These are phyloP conservation scores for Ganoderma meredithae DNA, from an alignment of 1,284 basidiomycete genomes.

Conservation along the genomic window DNA sequence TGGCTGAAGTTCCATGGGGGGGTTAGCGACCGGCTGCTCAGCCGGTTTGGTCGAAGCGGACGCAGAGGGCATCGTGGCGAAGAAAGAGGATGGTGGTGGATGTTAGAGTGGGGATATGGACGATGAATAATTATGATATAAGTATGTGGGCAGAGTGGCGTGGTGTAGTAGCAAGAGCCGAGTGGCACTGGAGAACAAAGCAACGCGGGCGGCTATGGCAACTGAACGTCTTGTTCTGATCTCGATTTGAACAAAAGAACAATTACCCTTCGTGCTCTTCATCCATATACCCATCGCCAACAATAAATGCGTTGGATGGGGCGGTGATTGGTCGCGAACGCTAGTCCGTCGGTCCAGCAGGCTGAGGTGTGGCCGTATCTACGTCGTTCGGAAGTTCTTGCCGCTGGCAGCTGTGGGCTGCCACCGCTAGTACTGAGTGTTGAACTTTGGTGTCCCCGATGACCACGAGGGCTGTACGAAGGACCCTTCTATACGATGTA, in stretches of 20 bases:
- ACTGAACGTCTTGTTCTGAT: neutral
- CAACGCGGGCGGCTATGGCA: neutral
- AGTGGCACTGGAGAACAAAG: slow-evolving; percentile 13
- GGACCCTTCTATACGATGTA: no score
- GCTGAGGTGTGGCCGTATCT: no score
- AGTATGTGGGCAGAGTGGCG: neutral
- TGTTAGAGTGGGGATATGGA: neutral
- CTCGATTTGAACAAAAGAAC: neutral
- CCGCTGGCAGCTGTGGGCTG: no score
- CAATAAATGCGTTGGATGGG: no score
- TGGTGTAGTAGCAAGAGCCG: neutral
- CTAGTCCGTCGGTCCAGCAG: no score
- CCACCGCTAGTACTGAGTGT: no score
- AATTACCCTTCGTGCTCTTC: neutral
- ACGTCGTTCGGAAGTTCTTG: no score
- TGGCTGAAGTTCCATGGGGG: slow-evolving; percentile 9
- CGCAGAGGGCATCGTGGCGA: slow-evolving; percentile 11
- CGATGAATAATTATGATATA: neutral
- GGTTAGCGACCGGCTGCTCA: neutral
- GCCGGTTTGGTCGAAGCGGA: neutral
- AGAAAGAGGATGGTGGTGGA: slow-evolving; percentile 7
- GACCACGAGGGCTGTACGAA: no score
- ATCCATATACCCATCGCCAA: no score
- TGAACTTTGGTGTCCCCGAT: no score
- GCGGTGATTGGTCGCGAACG: no score